These are phyloP conservation scores for Allium sativum DNA, from an alignment of 106 monocot species.

Conservation along the genomic window DNA sequence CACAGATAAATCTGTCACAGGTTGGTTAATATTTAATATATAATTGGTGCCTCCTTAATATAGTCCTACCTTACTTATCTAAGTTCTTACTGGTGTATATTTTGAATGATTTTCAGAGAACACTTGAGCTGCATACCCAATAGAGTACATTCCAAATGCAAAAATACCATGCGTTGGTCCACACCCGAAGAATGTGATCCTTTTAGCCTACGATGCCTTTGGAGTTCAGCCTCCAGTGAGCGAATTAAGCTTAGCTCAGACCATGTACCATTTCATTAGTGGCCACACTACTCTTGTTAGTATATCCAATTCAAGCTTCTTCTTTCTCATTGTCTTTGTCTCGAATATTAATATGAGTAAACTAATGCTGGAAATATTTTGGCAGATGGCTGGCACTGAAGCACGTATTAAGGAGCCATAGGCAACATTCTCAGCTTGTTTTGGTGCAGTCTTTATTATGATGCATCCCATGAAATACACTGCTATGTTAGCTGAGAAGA, in stretches of 20 bases:
- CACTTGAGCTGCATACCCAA: constrained; percentile 85
- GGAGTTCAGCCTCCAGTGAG: constrained; percentile 92
- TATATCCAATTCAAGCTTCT: background rate
- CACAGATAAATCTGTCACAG: constrained; percentile 79
- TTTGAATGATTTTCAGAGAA: constrained; percentile 42
- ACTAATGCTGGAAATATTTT: background rate
- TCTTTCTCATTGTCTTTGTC: background rate
- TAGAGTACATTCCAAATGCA: constrained; percentile 92
- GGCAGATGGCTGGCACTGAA: constrained; percentile 82
- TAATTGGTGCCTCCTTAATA: background rate
- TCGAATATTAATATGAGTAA: background rate
- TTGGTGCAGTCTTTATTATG: constrained; percentile 95
- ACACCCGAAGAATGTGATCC: constrained; percentile 87
- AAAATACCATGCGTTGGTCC: constrained; percentile 90
- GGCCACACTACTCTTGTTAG: constrained; percentile 84
- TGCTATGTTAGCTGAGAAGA: constrained; percentile 89
- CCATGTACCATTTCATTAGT: constrained; percentile 98
- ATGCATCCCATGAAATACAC: constrained; percentile 89
- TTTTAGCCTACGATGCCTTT: constrained; percentile 89
- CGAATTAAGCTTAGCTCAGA: constrained; percentile 83
- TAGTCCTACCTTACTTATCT: background rate
- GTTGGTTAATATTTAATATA: too few species aligned
- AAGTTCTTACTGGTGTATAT: background rate
- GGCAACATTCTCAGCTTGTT: constrained; percentile 96
- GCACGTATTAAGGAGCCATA: constrained; percentile 92